Base-by-base conservation (phyloP, 257 asterid genomes). In the Nicotiana knightiana region DNA sequence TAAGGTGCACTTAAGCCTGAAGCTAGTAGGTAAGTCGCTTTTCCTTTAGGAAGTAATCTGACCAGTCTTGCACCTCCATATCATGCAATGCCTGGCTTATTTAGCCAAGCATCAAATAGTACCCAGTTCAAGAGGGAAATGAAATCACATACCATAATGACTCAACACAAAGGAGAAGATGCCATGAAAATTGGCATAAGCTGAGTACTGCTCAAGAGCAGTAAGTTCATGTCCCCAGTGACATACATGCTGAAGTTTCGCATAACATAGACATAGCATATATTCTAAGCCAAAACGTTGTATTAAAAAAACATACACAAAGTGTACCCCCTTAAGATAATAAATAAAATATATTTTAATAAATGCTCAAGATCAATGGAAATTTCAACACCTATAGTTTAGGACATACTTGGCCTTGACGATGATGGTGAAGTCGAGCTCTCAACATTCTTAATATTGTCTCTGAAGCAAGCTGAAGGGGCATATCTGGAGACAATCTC, bases 401-500 rank as follows among this genome's bases (percentile, higher is more conserved):
- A 57, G 81, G 63, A 80, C 93, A 84, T 90, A 96, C 99, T 84
- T 91, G 92, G 86, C 99, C 98, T 89, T 92, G 92, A 67, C 85
- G 89, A 86, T 88, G 93, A 86, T 96, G 99, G 89, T 96, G 98
- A 76, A 86, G 93, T 37, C 97, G 92, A 80, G 99, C 99, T 87
- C 94, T 89, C 84, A 93, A 86, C 90, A 96, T 84, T 88, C 90
- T 94, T 82, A 96, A 86, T 80, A 96, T 86, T 81, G 98, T 96
- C 67, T 92, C 93, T 4, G 98, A 94, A 66, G 95, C 99, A 82
- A 92, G 94, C 84, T 90, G 97, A 86, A 96, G 95, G 70, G 99
- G 97, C 93, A 90, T 90, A 82, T 89, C 91, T 67, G 93, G 91
- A 18, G 99, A 92, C 88, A 96, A 85, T 82, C 97, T 93, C 99